Percentiles rank a stretch among this genome's conserved stretches.
Evolutionary conservation across 1,284 basidiomycete genomes (phyloP).

Genomic region (Ganoderma lucidum): DNA sequence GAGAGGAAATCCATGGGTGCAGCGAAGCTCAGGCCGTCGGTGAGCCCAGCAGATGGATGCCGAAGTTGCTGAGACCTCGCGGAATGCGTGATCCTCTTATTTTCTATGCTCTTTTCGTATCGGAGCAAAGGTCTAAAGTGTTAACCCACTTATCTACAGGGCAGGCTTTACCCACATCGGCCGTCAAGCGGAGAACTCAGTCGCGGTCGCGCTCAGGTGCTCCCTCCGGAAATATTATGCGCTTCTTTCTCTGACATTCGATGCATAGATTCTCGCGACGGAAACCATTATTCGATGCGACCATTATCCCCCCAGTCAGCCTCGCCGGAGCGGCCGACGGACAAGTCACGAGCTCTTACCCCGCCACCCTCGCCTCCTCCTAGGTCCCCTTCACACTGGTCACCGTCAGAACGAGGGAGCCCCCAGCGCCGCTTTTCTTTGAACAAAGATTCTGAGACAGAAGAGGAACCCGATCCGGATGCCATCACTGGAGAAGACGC

Average conservation of each 20-base stretch:
- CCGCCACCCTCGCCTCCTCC: conserved; percentile 14
- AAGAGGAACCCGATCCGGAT: conserved; percentile 19
- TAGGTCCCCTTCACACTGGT: conserved; percentile 29
- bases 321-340: not conserved
- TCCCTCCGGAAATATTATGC: not conserved
- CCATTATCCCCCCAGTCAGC: not conserved
- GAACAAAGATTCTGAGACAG: conserved; percentile 11
- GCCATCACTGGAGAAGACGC: not conserved
- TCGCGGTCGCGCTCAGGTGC: conserved; percentile 1
- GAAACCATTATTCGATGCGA: not conserved
- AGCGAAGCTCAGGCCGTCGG: no score
- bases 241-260: not conserved
- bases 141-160: not conserved
- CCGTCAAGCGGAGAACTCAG: not conserved
- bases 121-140: no score
- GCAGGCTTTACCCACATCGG: not conserved
- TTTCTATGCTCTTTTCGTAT: not conserved
- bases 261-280: not conserved
- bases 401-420: conserved; percentile 24
- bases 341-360: conserved; percentile 2
- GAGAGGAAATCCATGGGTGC: no score
- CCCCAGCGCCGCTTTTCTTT: not conserved
- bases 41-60: no score
- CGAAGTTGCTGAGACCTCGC: no score
- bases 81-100: not conserved